Evolutionary conservation across 1,139 yeast genomes (phyloP).

Genomic region (Taiozyma onychis): DNA sequence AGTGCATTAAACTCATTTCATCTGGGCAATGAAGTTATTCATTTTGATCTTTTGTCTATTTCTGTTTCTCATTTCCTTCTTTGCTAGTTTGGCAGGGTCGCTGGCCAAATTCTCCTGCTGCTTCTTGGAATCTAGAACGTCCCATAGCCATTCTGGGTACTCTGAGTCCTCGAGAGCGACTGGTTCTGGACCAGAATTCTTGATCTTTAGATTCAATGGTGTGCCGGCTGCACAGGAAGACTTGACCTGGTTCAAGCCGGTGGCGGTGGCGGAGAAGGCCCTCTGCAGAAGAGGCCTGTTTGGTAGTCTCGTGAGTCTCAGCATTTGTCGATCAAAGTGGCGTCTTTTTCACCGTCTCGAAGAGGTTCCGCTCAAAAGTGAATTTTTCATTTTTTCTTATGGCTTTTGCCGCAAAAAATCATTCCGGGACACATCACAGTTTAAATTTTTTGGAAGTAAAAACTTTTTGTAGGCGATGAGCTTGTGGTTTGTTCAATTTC

Average conservation of each 20-base stretch:
- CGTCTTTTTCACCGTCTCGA: background rate
- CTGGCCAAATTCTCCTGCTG: constrained; percentile 47
- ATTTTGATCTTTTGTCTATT: constrained; percentile 71
- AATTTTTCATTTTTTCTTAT: background rate
- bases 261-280: constrained; percentile 12
- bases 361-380: background rate
- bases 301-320: background rate
- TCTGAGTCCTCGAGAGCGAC: constrained; percentile 83
- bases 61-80: constrained; percentile 58
- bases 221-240: constrained; percentile 74
- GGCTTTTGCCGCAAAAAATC: background rate
- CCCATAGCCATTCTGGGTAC: constrained; percentile 96
- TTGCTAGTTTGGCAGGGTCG: constrained; percentile 64
- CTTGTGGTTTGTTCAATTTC: background rate
- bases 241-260: constrained; percentile 15
- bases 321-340: background rate
- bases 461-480: background rate
- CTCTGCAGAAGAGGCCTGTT: constrained; percentile 6
- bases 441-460: background rate
- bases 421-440: background rate
- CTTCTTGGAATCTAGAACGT: constrained; percentile 59
- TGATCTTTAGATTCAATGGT: constrained; percentile 66
- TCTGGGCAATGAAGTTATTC: constrained; percentile 65
- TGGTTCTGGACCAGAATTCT: constrained; percentile 81
- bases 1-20: constrained; percentile 24